Percentiles rank a stretch among this genome's conserved stretches.
Conservation (phyloP, 1,139 yeast species). For the Petasospora fabianii region DNA sequence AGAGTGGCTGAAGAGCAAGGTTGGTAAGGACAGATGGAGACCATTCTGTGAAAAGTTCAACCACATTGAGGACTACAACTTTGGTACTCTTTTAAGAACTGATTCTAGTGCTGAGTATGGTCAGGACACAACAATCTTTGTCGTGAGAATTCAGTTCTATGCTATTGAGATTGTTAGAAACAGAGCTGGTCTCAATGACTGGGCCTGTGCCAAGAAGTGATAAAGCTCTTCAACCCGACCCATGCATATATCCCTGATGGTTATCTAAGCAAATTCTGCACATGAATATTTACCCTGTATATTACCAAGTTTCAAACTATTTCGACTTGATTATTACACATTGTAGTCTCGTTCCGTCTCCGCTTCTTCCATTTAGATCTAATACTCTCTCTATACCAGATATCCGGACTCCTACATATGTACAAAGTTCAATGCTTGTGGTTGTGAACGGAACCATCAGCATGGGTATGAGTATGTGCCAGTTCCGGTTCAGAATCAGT, state of each 20-base stretch:
- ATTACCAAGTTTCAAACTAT: no score
- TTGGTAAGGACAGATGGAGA: constrained; percentile 92
- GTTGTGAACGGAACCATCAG: constrained; percentile 26
- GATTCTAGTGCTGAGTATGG: constrained; percentile 70
- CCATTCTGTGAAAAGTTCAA: constrained; percentile 79
- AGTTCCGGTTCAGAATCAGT: constrained; percentile 17
- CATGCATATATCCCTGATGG: no score
- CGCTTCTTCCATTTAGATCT: no score
- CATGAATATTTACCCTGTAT: no score
- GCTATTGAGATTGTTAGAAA: constrained; percentile 95
- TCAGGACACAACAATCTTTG: constrained; percentile 83
- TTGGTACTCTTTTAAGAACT: constrained; percentile 86
- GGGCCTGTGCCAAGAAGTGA: constrained; percentile 48
- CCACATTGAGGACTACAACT: constrained; percentile 84
- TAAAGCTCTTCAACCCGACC: neutral
- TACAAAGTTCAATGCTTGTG: constrained; percentile 23
- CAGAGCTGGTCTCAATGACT: constrained; percentile 85
- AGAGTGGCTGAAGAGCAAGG: constrained; percentile 73
- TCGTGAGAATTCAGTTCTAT: constrained; percentile 87
- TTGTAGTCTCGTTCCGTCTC: no score
- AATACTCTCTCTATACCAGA: no score
- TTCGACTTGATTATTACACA: no score
- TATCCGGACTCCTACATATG: no score
- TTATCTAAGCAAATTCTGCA: no score
- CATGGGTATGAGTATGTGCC: constrained; percentile 22